Conservation (phyloP, 805 yeast genomes). For the Kuraishia cidri region DNA sequence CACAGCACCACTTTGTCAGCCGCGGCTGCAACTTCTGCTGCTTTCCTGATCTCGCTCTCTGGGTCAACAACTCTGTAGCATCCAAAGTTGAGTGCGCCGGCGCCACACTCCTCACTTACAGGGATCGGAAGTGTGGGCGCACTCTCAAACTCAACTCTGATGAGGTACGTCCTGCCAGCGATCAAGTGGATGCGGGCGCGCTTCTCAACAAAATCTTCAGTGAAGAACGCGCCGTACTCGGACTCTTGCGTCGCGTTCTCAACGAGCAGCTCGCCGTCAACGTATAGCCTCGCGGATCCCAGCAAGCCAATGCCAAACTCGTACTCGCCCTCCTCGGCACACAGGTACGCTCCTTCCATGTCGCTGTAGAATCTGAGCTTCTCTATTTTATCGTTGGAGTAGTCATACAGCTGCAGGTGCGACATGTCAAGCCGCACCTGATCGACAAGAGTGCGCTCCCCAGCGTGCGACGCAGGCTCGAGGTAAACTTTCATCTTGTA, state of each 20-base stretch:
- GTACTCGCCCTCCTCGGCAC: constrained; percentile 28
- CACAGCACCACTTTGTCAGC: too few relatives aligned
- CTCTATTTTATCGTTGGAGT: constrained; percentile 9
- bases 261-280: constrained; percentile 31
- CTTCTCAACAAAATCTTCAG: constrained; percentile 27
- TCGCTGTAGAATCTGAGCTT: constrained; percentile 25
- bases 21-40: too few relatives aligned
- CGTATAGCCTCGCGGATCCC: constrained; percentile 32
- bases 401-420: constrained; percentile 12
- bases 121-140: constrained; percentile 22
- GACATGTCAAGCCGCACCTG: constrained; percentile 12
- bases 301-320: constrained; percentile 27
- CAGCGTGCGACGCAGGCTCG: constrained; percentile 14
- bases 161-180: constrained; percentile 23
- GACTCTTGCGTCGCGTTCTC: constrained; percentile 28
- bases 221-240: constrained; percentile 1
- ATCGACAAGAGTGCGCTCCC: constrained; percentile 17
- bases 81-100: too few relatives aligned
- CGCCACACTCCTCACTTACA: too few relatives aligned
- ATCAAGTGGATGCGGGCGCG: constrained; percentile 15
- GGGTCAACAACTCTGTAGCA: too few relatives aligned
- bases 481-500: constrained; percentile 16
- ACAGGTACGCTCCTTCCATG: constrained; percentile 25
- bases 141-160: constrained; percentile 32
- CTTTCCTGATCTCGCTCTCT: too few relatives aligned